phyloP scores from a whole-genome alignment of 2,329 filamentous ascomycete genomes.

The Geosmithia flava region DNA sequence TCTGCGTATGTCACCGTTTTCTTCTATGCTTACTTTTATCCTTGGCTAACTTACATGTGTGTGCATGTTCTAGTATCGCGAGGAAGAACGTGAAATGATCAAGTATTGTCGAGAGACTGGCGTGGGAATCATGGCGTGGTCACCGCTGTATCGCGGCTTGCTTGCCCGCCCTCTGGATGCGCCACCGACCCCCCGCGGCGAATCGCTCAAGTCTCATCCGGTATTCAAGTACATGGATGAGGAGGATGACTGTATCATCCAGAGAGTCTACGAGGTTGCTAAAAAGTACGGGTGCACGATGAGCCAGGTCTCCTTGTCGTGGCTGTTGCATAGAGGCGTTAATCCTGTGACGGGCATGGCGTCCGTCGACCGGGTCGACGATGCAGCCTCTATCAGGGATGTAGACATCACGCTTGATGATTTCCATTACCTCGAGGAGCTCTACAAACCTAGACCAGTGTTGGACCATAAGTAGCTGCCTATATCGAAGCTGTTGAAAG shows the following conservation, averaged over 20 bases:
- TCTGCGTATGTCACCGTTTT: too few relatives aligned
- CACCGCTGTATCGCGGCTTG: constrained; percentile 7
- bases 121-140: constrained; percentile 24
- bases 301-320: constrained; percentile 51
- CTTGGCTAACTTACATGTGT: too few relatives aligned
- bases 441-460: constrained; percentile 41
- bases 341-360: constrained; percentile 51
- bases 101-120: constrained; percentile 26
- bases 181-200: not conserved
- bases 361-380: constrained; percentile 43
- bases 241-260: constrained; percentile 9
- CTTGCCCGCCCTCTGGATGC: constrained; percentile 4
- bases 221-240: not conserved
- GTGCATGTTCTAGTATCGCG: constrained; percentile 41
- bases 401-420: constrained; percentile 43
- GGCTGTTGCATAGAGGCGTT: constrained; percentile 36
- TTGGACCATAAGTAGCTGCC: too few relatives aligned
- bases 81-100: constrained; percentile 38
- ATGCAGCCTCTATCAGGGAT: constrained; percentile 34
- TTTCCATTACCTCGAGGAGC: constrained; percentile 47
- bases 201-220: not conserved
- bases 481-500: too few relatives aligned
- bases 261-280: constrained; percentile 36
- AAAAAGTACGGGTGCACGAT: constrained; percentile 44
- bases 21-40: too few relatives aligned